Conservation (phyloP, 2,329 filamentous ascomycete species). For the Fusarium subglutinans region DNA sequence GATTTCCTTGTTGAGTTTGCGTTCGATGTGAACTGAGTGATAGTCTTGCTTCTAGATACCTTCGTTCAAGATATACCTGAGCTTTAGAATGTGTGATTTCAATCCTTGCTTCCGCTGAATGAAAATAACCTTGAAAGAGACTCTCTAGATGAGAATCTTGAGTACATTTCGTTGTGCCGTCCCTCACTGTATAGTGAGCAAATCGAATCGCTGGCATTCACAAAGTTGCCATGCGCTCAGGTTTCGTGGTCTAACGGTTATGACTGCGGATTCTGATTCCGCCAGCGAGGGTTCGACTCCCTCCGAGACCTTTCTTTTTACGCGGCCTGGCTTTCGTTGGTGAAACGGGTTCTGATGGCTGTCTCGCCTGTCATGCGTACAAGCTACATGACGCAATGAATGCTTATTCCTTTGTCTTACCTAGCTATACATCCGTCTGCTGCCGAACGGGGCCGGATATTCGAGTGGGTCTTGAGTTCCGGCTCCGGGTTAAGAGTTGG, state of each 20-base stretch:
- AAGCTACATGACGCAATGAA: neutral
- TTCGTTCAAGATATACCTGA: neutral
- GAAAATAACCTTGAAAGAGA: neutral
- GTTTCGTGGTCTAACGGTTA: conserved; percentile 1
- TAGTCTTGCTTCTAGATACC: neutral
- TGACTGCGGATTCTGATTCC: conserved; percentile 5
- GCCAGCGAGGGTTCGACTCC: neutral
- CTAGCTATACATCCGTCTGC: neutral
- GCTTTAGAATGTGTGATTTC: neutral
- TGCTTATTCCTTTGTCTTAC: neutral
- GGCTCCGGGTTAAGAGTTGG: neutral
- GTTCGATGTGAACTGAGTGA: neutral
- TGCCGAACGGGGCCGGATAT: conserved; percentile 20
- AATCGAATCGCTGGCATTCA: neutral
- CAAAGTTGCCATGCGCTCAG: neutral
- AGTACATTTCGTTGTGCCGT: neutral
- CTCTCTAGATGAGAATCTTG: too few species aligned
- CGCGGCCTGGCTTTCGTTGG: neutral
- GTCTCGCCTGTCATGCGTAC: rapidly evolving
- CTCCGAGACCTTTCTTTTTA: neutral
- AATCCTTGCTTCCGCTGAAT: neutral
- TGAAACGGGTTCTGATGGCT: neutral
- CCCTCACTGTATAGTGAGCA: neutral
- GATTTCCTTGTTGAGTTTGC: neutral
- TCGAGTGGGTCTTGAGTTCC: neutral